These are phyloP conservation scores for Aschersonia sp. DNA, from an alignment of 2,329 filamentous ascomycete species.

Conservation along the genomic window DNA sequence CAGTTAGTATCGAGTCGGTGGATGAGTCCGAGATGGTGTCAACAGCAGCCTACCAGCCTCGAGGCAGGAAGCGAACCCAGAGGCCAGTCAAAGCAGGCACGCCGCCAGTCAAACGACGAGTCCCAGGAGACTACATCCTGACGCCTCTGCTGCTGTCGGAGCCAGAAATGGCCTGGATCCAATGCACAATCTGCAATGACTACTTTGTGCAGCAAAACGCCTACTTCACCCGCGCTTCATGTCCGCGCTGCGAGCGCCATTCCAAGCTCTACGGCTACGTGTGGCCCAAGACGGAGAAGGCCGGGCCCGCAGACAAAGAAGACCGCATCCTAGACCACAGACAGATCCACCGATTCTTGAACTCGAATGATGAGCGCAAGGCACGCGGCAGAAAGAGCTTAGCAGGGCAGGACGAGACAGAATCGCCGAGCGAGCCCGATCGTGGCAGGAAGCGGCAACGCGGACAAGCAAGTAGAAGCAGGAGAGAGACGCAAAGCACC, in stretches of 20 bases:
- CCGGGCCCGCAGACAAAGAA: slow-evolving; percentile 59
- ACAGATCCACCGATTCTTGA: slow-evolving; percentile 73
- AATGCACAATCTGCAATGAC: slow-evolving; percentile 69
- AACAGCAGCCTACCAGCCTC: slow-evolving; percentile 3
- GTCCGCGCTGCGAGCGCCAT: slow-evolving; percentile 86
- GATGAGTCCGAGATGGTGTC: slow-evolving; percentile 4
- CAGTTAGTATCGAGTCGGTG: slow-evolving; percentile 13
- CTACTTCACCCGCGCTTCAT: slow-evolving; percentile 73
- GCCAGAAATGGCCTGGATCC: slow-evolving; percentile 68
- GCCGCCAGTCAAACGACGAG: slow-evolving; percentile 27
- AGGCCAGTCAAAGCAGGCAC: slow-evolving; percentile 19
- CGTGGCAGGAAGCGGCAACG: slow-evolving; percentile 1
- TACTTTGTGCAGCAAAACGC: slow-evolving; percentile 82
- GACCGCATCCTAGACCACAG: slow-evolving; percentile 69
- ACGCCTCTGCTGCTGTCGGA: slow-evolving; percentile 64
- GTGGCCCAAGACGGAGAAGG: slow-evolving; percentile 89
- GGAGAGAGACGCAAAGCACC: slow-evolving; percentile 3
- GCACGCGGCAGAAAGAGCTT: slow-evolving; percentile 28
- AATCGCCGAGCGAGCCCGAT: slow-evolving; percentile 8
- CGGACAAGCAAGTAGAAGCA: slow-evolving; percentile 1
- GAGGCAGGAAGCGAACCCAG: slow-evolving; percentile 17
- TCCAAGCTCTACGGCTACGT: slow-evolving; percentile 89
- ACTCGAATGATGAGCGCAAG: slow-evolving; percentile 50
- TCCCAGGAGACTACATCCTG: slow-evolving; percentile 69
- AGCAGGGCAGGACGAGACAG: slow-evolving; percentile 9